Evolutionary conservation across 2,329 filamentous ascomycete species (phyloP).

Genomic region (Lachnellula willkommii): DNA sequence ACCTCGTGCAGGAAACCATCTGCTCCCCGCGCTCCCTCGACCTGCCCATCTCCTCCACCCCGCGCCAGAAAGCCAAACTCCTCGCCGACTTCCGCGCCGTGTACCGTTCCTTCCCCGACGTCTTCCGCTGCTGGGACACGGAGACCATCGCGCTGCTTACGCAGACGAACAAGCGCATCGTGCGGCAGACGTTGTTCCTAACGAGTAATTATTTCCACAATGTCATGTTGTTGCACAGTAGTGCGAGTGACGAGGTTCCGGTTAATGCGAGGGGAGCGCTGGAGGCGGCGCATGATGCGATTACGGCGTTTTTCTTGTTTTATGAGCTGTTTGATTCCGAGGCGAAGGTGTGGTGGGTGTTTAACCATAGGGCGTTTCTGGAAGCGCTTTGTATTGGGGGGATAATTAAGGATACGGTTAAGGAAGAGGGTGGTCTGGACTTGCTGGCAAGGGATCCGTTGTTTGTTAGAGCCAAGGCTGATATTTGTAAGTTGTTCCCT

Average conservation of each 20-base stretch:
- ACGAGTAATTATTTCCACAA: constrained; percentile 82
- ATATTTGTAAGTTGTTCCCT: constrained; percentile 49
- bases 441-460: constrained; percentile 47
- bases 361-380: constrained; percentile 74
- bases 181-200: constrained; percentile 70
- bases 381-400: constrained; percentile 66
- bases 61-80: constrained; percentile 64
- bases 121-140: constrained; percentile 64
- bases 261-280: constrained; percentile 64
- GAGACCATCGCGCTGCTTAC: constrained; percentile 52
- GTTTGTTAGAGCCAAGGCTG: constrained; percentile 53
- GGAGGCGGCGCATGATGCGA: constrained; percentile 70
- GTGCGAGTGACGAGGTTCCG: constrained; percentile 57
- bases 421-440: constrained; percentile 43
- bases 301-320: constrained; percentile 69
- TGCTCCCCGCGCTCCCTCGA: constrained; percentile 70
- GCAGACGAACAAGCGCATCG: constrained; percentile 56
- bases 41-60: constrained; percentile 63
- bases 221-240: constrained; percentile 71
- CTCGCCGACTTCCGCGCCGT: constrained; percentile 65
- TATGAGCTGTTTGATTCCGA: constrained; percentile 64
- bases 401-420: constrained; percentile 48
- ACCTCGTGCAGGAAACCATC: constrained; percentile 70
- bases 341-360: constrained; percentile 78
- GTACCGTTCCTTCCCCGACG: constrained; percentile 65